These are phyloP conservation scores for Linnemannia exigua DNA, from an alignment of 192 early-diverging fungal genomes.

Conservation along the genomic window DNA sequence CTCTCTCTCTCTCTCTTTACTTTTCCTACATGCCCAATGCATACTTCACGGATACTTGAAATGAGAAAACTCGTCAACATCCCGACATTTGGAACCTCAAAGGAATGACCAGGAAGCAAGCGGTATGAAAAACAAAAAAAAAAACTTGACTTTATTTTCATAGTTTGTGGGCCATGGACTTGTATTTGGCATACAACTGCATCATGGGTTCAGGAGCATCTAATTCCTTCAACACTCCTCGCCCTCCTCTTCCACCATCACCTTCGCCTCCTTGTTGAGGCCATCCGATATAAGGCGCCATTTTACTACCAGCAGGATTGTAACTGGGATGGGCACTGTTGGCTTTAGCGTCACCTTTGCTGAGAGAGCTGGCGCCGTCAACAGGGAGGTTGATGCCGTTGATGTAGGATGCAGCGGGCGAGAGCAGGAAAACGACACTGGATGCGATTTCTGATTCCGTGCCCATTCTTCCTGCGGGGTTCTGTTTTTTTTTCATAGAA, in stretches of 20 bases:
- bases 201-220: not conserved
- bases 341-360: constrained; percentile 7
- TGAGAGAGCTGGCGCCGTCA: constrained; percentile 28
- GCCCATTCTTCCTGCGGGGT: constrained; percentile 19
- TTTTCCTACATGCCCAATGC: not conserved
- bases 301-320: constrained; percentile 20
- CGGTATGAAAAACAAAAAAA: too few species aligned
- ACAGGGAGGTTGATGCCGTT: constrained; percentile 22
- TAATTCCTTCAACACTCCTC: not conserved
- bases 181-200: not conserved
- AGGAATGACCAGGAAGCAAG: not conserved
- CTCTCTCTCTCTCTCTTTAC: not conserved
- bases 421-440: constrained; percentile 22
- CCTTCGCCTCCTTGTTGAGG: not conserved
- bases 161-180: not conserved
- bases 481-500: not conserved
- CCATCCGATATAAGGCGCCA: constrained; percentile 25
- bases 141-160: not conserved
- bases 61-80: not conserved
- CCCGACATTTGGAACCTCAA: not conserved
- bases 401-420: constrained; percentile 28
- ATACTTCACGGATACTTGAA: not conserved
- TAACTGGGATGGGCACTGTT: not conserved
- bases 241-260: not conserved
- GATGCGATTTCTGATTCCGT: constrained; percentile 25